Percentiles rank a stretch among this genome's conserved stretches.
phyloP scores from a whole-genome alignment of 331 rosid species.

The Acacia pycnantha region DNA sequence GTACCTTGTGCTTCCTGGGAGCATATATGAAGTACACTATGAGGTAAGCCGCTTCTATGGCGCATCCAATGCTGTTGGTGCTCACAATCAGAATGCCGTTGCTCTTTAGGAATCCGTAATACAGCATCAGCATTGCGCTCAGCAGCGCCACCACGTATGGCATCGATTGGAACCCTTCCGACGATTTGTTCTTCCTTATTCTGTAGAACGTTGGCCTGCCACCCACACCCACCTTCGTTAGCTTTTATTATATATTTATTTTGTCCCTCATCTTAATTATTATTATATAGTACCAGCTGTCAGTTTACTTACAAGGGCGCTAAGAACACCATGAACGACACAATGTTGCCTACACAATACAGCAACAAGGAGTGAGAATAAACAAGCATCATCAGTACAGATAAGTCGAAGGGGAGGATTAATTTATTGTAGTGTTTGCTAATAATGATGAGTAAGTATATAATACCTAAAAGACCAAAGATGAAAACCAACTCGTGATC shows the following conservation, averaged over 20 bases:
- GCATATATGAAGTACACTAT: slow-evolving; percentile 46
- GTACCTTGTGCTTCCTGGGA: slow-evolving; percentile 51
- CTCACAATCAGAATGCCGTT: slow-evolving; percentile 55
- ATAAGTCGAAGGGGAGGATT: too few relatives aligned
- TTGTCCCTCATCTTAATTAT: too few relatives aligned
- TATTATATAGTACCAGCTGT: too few relatives aligned
- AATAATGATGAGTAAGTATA: too few relatives aligned
- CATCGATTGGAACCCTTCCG: slow-evolving; percentile 57
- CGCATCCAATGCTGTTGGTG: slow-evolving; percentile 56
- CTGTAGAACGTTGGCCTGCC: slow-evolving; percentile 68
- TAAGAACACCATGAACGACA: slow-evolving; percentile 67
- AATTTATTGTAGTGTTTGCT: background rate
- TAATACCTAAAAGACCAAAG: slow-evolving; percentile 56
- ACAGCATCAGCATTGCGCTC: slow-evolving; percentile 58
- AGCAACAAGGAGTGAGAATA: background rate
- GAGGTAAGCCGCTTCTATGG: slow-evolving; percentile 51
- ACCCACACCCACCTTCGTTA: background rate
- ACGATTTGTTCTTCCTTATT: slow-evolving; percentile 30
- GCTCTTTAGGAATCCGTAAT: slow-evolving; percentile 50
- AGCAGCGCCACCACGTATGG: slow-evolving; percentile 75
- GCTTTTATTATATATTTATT: too few relatives aligned
- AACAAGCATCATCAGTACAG: too few relatives aligned
- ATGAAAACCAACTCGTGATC: slow-evolving; percentile 46
- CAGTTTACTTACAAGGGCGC: slow-evolving; percentile 63
- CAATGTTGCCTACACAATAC: slow-evolving; percentile 51